phyloP scores from a whole-genome alignment of 306 rosid species.

The Acacia acuminata region DNA sequence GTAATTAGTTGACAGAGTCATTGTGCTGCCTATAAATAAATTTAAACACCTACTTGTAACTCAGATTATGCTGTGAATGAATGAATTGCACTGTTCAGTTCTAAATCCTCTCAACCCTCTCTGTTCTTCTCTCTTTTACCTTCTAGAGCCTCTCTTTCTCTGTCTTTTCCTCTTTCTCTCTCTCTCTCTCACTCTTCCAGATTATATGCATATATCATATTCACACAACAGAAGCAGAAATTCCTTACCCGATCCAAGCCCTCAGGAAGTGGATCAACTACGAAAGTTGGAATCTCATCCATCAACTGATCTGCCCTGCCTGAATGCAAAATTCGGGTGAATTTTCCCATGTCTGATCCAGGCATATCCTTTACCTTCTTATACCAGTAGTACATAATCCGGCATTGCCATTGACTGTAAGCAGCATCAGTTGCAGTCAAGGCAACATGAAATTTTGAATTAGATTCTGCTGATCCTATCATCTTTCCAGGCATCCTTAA shows the following conservation, averaged over 20 bases:
- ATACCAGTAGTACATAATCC: conserved; percentile 96
- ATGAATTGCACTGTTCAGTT: background rate
- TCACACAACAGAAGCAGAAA: conserved; percentile 23
- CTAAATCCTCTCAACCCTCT: background rate
- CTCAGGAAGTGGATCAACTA: conserved; percentile 90
- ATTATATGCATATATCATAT: background rate
- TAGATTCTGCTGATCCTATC: conserved; percentile 24
- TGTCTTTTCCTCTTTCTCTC: no score
- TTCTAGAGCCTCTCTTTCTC: background rate
- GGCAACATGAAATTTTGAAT: conserved; percentile 68
- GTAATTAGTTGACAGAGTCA: background rate
- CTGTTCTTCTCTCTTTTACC: background rate
- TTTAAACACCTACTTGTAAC: background rate
- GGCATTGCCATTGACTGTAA: conserved; percentile 93
- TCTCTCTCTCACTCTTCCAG: background rate
- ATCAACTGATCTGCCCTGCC: conserved; percentile 72
- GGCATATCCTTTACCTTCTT: conserved; percentile 73
- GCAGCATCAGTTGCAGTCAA: conserved; percentile 90
- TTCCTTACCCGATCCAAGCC: conserved; percentile 83
- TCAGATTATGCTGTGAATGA: background rate
- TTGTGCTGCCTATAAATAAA: background rate
- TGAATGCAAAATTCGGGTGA: conserved; percentile 81
- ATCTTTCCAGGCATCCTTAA: conserved; percentile 25
- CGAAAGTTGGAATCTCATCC: conserved; percentile 82
- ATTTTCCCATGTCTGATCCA: conserved; percentile 88